Base-by-base conservation (phyloP, 2,329 filamentous ascomycete genomes). In the Cephalotrichum gorgonifer region DNA sequence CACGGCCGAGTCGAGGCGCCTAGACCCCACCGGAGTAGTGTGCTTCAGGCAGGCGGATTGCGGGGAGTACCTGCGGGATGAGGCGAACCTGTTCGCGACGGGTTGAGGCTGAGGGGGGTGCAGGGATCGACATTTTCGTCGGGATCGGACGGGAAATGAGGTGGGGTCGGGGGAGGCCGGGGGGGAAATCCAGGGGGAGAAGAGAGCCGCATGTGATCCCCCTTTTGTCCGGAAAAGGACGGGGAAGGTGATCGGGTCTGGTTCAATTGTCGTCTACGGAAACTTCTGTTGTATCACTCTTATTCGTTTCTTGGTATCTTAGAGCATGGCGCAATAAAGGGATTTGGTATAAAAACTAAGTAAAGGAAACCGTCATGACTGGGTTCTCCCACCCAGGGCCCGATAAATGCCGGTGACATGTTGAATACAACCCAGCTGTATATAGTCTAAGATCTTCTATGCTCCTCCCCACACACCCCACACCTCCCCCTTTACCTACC, bases 41-140 rank as follows among this genome's bases (percentile, higher is more conserved):
- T 85, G 85, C 49, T 97, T 96, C 68, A 77, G 91, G 55, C 93
- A 98, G 70, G 87, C 88, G 1, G 93, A 98, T 71, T 85, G 87
- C 57, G 93, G 93, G 58, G 91, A 97, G 70, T 98, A 95, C 62
- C 73, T 98, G 61, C 81, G 93, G 62, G 91, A 97, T 59, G 81
- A 85, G 64, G 79, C 83, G 61, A 80, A 77, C 50, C 62, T 84
- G 49, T 84, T 84, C 61, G 73, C 77, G 25, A 70, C 74, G 27
- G 71, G 73, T 50, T 76, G 62, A 62, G 35, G 42, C 33, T n/a
- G n/a, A n/a, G 26, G 20, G 6, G 41, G 27, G 8, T 15, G 43
- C 23, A 6, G 42, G 42, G 42, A 43, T 7, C 6, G 7, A 43
- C 15, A 15, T 17, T 17, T 11, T 4, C n/a, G 17, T 20, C 27